Conservation (phyloP, 306 rosid genomes). For the Benincasa hispida region DNA sequence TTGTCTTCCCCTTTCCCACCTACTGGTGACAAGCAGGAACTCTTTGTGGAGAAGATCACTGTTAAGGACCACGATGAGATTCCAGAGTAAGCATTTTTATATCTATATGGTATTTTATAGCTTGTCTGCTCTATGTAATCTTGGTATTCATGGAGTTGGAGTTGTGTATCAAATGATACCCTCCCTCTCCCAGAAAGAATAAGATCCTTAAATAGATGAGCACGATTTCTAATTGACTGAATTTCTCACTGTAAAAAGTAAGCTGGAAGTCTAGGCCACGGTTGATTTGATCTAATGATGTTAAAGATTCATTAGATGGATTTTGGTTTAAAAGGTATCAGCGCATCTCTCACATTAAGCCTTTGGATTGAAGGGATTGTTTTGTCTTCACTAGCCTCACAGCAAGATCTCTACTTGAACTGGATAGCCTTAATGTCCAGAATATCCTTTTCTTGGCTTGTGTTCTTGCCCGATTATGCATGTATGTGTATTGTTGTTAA, state of each 20-base stretch:
- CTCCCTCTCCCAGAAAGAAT: background rate
- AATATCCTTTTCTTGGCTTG: no score
- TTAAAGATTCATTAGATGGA: no score
- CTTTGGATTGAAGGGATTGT: no score
- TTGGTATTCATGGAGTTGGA: background rate
- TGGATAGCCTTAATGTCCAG: no score
- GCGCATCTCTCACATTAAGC: no score
- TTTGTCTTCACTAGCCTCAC: no score
- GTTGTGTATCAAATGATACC: background rate
- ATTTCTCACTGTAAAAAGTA: background rate
- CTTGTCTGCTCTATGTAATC: background rate
- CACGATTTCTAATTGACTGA: background rate
- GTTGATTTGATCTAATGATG: no score
- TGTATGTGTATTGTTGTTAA: no score
- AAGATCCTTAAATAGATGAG: background rate
- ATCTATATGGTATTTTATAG: background rate
- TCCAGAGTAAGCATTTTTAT: slow-evolving; percentile 24
- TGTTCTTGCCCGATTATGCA: no score
- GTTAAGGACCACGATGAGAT: slow-evolving; percentile 33
- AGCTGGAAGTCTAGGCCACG: no score
- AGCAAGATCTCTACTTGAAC: no score
- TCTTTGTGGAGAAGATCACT: slow-evolving; percentile 48
- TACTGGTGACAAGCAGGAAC: slow-evolving; percentile 40
- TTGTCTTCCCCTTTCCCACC: slow-evolving; percentile 5
- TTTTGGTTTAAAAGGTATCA: no score